A percentile compares a stretch with the other conserved stretches of the same genome.
Evolutionary conservation across 208 protist species (phyloP).

Genomic region (Trypanosoma boissoni): DNA sequence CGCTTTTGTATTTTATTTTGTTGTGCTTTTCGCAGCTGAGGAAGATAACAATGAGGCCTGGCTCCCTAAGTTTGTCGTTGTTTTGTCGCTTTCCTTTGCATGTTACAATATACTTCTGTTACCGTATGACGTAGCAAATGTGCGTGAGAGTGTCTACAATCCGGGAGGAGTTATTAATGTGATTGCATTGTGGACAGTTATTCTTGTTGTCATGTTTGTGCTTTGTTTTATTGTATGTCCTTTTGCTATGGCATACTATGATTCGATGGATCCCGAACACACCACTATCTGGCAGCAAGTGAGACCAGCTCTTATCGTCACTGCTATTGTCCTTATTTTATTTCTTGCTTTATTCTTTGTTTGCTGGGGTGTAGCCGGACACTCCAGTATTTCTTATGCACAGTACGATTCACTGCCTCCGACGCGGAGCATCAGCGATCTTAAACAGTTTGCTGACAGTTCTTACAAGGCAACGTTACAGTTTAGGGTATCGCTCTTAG

Average conservation of each 20-base stretch:
- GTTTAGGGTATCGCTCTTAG: slow-evolving; percentile 37
- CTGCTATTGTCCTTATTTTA: slow-evolving; percentile 25
- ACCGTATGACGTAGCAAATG: slow-evolving; percentile 88
- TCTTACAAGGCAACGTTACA: slow-evolving; percentile 24
- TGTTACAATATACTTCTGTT: slow-evolving; percentile 85
- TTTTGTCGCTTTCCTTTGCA: slow-evolving; percentile 58
- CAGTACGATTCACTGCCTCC: slow-evolving; percentile 13
- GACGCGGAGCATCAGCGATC: not conserved
- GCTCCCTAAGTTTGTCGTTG: slow-evolving; percentile 42
- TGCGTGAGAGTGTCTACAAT: slow-evolving; percentile 23
- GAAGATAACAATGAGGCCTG: slow-evolving; percentile 68
- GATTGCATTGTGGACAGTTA: slow-evolving; percentile 44
- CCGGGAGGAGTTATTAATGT: slow-evolving; percentile 44
- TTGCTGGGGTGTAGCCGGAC: slow-evolving; percentile 21
- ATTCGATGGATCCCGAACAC: slow-evolving; percentile 71
- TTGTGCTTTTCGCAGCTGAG: slow-evolving; percentile 43
- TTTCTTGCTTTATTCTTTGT: slow-evolving; percentile 31
- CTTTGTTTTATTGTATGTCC: slow-evolving; percentile 71
- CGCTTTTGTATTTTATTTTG: slow-evolving; percentile 45
- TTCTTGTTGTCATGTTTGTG: slow-evolving; percentile 38
- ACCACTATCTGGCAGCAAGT: slow-evolving; percentile 26
- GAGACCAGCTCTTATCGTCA: slow-evolving; percentile 27
- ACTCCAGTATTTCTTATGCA: slow-evolving; percentile 19
- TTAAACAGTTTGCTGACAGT: slow-evolving; percentile 14
- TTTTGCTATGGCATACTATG: slow-evolving; percentile 90